Evolutionary conservation across 2,329 filamentous ascomycete genomes (phyloP), one percentile per base, ranked within the genome.

Genomic region (Verticillium isaacii): DNA sequence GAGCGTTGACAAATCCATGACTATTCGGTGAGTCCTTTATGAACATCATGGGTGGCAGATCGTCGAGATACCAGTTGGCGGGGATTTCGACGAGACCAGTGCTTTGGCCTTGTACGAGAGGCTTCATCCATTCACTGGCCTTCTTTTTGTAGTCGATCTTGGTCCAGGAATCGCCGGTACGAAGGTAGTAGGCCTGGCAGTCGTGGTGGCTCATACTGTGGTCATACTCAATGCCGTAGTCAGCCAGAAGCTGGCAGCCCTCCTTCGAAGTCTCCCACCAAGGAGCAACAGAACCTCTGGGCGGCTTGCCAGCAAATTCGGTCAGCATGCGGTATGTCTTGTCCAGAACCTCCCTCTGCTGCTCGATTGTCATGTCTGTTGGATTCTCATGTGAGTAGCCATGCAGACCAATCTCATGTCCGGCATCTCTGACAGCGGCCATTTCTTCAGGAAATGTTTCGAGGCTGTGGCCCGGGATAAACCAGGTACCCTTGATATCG

Each of bases 321-420:
- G 86, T 91, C 37, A 92, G 81, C 73, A 92, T 80, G 25, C 83
- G 82, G 70, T 88, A 91, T 19, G 89, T 91, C 74, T 91, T 91
- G 68, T 90, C 87, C 6, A 94, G 81, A 17, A 93, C 87, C 62
- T 90, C 89, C 15, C 82, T 83, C 72, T 93, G 90, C 74, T 93
- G 90, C 70, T 92, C 89, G 1, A 90, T 71, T 0, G 82, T 89
- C 89, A 92, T 91, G 61, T 87, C 84, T 0, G 79, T 80, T 0
- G 89, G 89, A 67, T 92, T 92, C 70, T 92, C 89, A 68, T 92
- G 89, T 0, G 83, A 86, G 74, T 92, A 92, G 5, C 88, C 89
- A 65, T 92, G 89, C n/a, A 85, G 78, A 14, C 82, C 79, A 15
- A 81, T 80, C 66, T 81, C 77, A 64, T 82, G 80, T 0, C 78